A percentile compares a stretch with the other conserved stretches of the same genome.
Conservation (phyloP, 495 filamentous ascomycete genomes). For the Xylaria scruposa region DNA sequence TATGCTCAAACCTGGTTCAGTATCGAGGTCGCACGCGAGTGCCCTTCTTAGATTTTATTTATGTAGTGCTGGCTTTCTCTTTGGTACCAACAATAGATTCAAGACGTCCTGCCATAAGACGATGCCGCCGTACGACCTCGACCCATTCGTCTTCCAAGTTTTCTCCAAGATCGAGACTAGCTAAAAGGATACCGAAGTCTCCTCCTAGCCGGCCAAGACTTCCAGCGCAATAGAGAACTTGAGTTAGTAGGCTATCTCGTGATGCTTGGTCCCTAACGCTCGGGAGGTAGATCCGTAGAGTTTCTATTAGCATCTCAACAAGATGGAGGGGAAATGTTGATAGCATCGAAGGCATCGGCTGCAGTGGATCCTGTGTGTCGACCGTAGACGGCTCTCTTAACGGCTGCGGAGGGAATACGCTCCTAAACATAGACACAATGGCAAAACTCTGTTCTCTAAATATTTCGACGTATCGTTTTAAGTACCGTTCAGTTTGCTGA, state of each 20-base stretch:
- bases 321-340: constrained; percentile 86
- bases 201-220: constrained; percentile 90
- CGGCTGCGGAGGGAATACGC: constrained; percentile 73
- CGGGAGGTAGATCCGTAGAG: constrained; percentile 78
- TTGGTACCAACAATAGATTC: constrained; percentile 78
- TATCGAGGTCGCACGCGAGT: background rate
- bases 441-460: constrained; percentile 98
- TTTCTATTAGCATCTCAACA: constrained; percentile 80
- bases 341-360: constrained; percentile 75
- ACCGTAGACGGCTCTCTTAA: constrained; percentile 34
- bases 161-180: constrained; percentile 65
- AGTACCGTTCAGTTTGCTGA: constrained; percentile 90
- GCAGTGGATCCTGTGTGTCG: constrained; percentile 61
- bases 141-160: constrained; percentile 81
- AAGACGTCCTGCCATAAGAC: constrained; percentile 81
- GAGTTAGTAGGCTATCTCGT: constrained; percentile 86
- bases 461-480: constrained; percentile 97
- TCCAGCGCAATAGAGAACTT: constrained; percentile 93
- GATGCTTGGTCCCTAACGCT: constrained; percentile 81
- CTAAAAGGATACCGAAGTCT: constrained; percentile 89
- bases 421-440: constrained; percentile 89
- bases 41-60: constrained; percentile 9
- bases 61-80: constrained; percentile 23
- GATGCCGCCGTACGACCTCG: constrained; percentile 87
- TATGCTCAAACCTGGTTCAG: background rate